Base-by-base conservation (phyloP, 805 yeast species). In the Sporopachydermia lactativora region DNA sequence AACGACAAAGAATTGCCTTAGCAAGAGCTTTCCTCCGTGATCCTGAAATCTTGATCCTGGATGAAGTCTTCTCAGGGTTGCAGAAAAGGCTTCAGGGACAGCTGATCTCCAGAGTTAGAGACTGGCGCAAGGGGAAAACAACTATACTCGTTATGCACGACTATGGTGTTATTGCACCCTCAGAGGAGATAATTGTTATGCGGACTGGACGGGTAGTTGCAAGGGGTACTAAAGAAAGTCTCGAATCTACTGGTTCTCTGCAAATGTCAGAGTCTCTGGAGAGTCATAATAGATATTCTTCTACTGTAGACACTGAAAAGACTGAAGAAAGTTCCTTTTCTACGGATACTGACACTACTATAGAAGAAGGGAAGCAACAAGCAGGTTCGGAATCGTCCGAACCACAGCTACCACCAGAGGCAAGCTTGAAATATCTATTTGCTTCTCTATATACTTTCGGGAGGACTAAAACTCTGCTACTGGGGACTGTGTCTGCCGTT, bases 71-170 rank as follows among this genome's bases (percentile, higher is more conserved):
- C 2, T 78, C 92, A 39, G 96, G 96, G 0, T 59, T 92, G 42
- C 96, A 92, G 54, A 53, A 59, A 2, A 50, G 49, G 0, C 67
- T 68, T 36, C 66, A 77, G 44, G 58, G 59, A 0, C 42, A 52
- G 3, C 54, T 85, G 3, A 55, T 79, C 51, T 53, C 59, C 2
- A 65, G 66, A 0, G 64, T 92, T 8, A 68, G 72, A 41, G 41
- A 47, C 3, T 76, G 81, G 78, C 68, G 97, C 48, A 43, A 45
- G 4, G 76, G 72, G 2, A 78, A 71, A 47, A 81, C 96, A 0
- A 88, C 96, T 0, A 69, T 92, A 13, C 60, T 85, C 2, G 66
- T 89, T 40, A 81, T 96, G 0, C 99, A 92, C 57, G 85, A 86
- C 36, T 57, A 73, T 17, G 53, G 63, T 6, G 75, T 75, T 24